A percentile compares a stretch with the other conserved stretches of the same genome.
These are phyloP conservation scores for Schoenoplectus tabernaemontani DNA, from an alignment of 202 grass and related monocot genomes.

Conservation along the genomic window DNA sequence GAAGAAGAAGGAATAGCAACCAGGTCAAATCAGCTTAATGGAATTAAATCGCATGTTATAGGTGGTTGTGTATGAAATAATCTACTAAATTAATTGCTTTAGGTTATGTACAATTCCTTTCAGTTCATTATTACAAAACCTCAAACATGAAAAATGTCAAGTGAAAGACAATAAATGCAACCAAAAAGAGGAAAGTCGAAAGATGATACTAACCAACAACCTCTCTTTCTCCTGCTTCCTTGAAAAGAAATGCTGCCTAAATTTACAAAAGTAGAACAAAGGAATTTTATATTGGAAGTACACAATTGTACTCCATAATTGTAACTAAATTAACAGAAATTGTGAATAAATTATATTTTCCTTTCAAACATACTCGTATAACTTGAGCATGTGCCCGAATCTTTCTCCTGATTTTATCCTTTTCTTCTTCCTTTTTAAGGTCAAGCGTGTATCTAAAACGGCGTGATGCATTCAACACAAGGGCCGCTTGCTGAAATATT, in stretches of 20 bases:
- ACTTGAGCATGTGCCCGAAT: slow-evolving; percentile 88
- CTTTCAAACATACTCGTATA: slow-evolving; percentile 51
- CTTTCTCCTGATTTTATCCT: slow-evolving; percentile 68
- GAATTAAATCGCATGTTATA: neutral
- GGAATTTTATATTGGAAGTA: neutral
- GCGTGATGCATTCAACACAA: slow-evolving; percentile 89
- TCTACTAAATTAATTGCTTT: neutral
- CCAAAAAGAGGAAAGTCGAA: neutral
- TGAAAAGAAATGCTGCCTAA: slow-evolving; percentile 97
- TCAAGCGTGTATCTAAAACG: slow-evolving; percentile 96
- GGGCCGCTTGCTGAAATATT: slow-evolving; percentile 80
- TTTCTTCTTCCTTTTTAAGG: slow-evolving; percentile 83
- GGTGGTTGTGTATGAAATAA: neutral
- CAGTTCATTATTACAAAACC: neutral
- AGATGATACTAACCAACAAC: slow-evolving; percentile 30
- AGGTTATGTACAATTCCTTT: neutral
- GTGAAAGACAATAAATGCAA: neutral
- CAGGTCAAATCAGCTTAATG: neutral
- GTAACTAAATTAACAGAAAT: neutral
- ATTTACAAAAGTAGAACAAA: slow-evolving; percentile 37
- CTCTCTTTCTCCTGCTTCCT: slow-evolving; percentile 86
- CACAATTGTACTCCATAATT: neutral
- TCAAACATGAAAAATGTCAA: neutral
- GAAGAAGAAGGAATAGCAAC: neutral
- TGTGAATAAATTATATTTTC: neutral